Base-by-base conservation (phyloP, 768 basidiomycete genomes). In the Kwoniella newhampshirensis region DNA sequence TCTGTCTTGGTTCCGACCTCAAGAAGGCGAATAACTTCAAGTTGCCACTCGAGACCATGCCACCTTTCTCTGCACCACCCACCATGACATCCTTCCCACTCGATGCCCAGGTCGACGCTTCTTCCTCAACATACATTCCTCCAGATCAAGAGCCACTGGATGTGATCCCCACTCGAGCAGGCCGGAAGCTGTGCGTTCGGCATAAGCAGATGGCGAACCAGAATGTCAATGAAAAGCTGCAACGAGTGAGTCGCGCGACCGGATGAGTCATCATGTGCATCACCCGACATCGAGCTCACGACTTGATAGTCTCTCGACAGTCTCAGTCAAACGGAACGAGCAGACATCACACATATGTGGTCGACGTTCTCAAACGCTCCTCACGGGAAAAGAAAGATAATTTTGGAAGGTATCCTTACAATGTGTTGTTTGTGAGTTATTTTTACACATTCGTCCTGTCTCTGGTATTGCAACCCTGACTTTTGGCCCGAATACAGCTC, bases 171-270 rank as follows among this genome's bases (percentile, higher is more conserved):
- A 65, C 63, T 18, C 28, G 64, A 43, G 67, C 55, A 17, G 71
- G 74, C 2, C 80, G 89, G 44, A 94, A 91, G 78, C 82, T 96
- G 17, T 97, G 93, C 73, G 86, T 92, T 4, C 79, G 93, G 28
- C 94, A 98, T 77, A 89, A 93, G 79, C 83, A 93, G 44, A 98
- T 94, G 86, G 94, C 94, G 4, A 91, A 98, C 79, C 86, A 94
- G 77, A 90, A 90, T 13, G 92, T 88, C 21, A 96, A 89, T 75
- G 79, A 89, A 59, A 91, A 87, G 79, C 81, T 98, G 6, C 94
- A 97, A 76, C 85, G 87, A 81, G 93, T 90, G 60, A 68, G 84
- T 77, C 23, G 21, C 55, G 57, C 39, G n/a, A 3, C 13, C 18
- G 35, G 15, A 26, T 25, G 21, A 39, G 9, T 4, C 20, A 32